Conservation (phyloP, 2,329 filamentous ascomycete species). For the Fusarium irregulare region DNA sequence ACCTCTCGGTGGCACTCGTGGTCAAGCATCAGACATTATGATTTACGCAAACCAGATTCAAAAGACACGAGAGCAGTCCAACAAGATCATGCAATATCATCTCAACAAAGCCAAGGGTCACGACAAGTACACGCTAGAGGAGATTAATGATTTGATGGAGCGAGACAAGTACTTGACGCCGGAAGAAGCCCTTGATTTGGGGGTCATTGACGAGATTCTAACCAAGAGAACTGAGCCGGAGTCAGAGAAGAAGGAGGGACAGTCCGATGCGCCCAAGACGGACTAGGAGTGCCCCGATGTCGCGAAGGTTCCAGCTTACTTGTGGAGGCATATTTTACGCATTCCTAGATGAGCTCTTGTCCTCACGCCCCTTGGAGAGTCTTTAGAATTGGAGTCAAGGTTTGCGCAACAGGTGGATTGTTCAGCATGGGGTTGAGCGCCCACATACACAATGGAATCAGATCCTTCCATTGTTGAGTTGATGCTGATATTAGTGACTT, state of each 20-base stretch:
- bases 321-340: no score
- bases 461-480: not conserved
- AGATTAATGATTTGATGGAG: slow-evolving; percentile 96
- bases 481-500: not conserved
- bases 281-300: not conserved
- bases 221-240: slow-evolving; percentile 66
- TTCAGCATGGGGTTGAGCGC: not conserved
- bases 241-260: slow-evolving; percentile 42
- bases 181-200: slow-evolving; percentile 86
- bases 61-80: slow-evolving; percentile 84
- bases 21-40: slow-evolving; percentile 82
- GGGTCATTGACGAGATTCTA: slow-evolving; percentile 92
- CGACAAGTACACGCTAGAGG: slow-evolving; percentile 81
- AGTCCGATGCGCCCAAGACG: slow-evolving; percentile 23
- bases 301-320: not conserved
- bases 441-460: not conserved
- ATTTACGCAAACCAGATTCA: slow-evolving; percentile 98
- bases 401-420: not conserved
- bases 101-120: slow-evolving; percentile 80
- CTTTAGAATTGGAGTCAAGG: no score
- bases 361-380: not conserved
- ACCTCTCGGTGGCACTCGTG: slow-evolving; percentile 78
- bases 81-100: slow-evolving; percentile 89
- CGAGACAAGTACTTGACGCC: slow-evolving; percentile 94
- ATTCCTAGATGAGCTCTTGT: not conserved